These are phyloP conservation scores for Diplocarpon mali DNA, from an alignment of 2,329 filamentous ascomycete species.

Conservation along the genomic window DNA sequence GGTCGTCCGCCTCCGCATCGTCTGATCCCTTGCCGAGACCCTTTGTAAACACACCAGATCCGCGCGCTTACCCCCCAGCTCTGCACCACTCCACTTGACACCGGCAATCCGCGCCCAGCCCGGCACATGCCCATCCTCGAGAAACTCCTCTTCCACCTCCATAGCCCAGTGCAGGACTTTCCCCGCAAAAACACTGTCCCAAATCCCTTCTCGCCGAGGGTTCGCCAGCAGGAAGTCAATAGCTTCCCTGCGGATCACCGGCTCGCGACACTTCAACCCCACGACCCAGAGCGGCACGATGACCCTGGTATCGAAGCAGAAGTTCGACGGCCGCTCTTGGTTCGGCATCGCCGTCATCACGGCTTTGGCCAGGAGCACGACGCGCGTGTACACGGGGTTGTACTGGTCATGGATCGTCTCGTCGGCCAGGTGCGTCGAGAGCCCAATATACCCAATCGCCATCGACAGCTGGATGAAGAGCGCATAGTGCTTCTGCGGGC, in stretches of 20 bases:
- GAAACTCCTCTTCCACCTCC: conserved; percentile 13
- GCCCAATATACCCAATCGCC: conserved; percentile 10
- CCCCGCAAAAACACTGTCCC: conserved; percentile 25
- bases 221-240: conserved; percentile 48
- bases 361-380: conserved; percentile 10
- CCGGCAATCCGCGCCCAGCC: conserved; percentile 12
- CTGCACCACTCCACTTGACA: conserved; percentile 8
- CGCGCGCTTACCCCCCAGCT: conserved; percentile 4
- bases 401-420: conserved; percentile 15
- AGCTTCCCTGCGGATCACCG: conserved; percentile 43
- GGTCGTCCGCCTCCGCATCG: no score
- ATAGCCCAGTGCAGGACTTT: conserved; percentile 13
- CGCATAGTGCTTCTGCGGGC: conserved; percentile 10
- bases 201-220: conserved; percentile 50
- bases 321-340: conserved; percentile 25
- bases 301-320: conserved; percentile 52
- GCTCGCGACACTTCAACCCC: conserved; percentile 52
- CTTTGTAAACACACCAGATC: conserved; percentile 7
- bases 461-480: conserved; percentile 10
- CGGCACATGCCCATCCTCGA: conserved; percentile 9
- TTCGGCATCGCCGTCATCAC: conserved; percentile 9
- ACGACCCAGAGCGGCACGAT: conserved; percentile 53
- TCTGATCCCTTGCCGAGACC: neutral
- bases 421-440: conserved; percentile 10
- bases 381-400: conserved; percentile 9